Percentiles rank a stretch among this genome's conserved stretches.
phyloP scores from a whole-genome alignment of 108 stramenopile genomes.

The Parietichytrium sp. region DNA sequence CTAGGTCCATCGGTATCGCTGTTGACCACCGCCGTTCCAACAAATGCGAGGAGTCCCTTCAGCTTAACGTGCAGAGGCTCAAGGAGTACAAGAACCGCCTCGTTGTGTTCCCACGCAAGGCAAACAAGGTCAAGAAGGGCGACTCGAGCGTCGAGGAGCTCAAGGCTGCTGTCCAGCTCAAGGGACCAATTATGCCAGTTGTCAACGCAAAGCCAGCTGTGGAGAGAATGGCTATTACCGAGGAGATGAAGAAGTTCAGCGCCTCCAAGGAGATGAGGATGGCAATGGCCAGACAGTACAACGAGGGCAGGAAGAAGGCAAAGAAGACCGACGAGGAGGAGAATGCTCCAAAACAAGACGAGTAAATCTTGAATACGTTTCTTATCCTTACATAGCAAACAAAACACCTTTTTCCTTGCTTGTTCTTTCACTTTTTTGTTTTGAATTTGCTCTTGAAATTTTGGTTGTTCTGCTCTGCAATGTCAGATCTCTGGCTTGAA shows the following conservation, averaged over 20 bases:
- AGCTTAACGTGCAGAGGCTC: conserved; percentile 86
- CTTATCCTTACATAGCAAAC: too few species aligned
- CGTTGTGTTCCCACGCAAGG: conserved; percentile 81
- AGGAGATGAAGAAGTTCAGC: conserved; percentile 73
- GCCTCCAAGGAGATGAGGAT: conserved; percentile 72
- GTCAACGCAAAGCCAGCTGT: conserved; percentile 63
- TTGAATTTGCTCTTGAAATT: too few species aligned
- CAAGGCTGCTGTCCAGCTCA: conserved; percentile 68
- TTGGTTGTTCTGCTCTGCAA: too few species aligned
- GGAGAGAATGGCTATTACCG: conserved; percentile 75
- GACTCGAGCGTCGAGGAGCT: conserved; percentile 67
- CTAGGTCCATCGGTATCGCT: conserved; percentile 90
- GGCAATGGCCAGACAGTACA: neutral
- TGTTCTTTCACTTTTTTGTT: too few species aligned
- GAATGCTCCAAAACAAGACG: neutral
- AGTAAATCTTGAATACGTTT: neutral
- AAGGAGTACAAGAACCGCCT: conserved; percentile 89
- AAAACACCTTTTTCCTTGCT: too few species aligned
- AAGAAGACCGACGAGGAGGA: conserved; percentile 1
- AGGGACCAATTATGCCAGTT: conserved; percentile 76
- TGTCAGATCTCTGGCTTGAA: too few species aligned
- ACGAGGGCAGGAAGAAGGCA: conserved; percentile 20
- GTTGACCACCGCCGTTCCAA: conserved; percentile 91
- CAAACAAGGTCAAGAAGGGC: conserved; percentile 75
- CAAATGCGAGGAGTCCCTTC: conserved; percentile 76